Percentiles rank a stretch among this genome's conserved stretches.
phyloP scores from a whole-genome alignment of 2,329 filamentous ascomycete species.

The Coniochaeta ligniaria region DNA sequence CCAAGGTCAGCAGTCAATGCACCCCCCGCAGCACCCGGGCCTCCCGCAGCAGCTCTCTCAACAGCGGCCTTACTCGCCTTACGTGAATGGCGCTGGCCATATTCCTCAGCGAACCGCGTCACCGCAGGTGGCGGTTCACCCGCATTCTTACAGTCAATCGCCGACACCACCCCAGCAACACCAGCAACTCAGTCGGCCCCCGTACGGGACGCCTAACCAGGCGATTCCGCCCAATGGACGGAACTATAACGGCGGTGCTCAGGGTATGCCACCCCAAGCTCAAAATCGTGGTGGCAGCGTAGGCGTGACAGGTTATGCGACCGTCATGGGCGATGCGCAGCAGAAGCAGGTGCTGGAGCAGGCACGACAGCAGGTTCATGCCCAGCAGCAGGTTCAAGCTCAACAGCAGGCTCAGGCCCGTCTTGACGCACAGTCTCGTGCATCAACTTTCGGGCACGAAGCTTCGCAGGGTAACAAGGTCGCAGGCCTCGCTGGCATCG shows the following conservation, averaged over 20 bases:
- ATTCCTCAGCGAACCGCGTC: constrained; percentile 35
- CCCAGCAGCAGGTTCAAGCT: constrained; percentile 11
- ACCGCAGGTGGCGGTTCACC: constrained; percentile 29
- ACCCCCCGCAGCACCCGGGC: background rate
- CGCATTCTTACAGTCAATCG: constrained; percentile 30
- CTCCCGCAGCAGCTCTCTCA: constrained; percentile 14
- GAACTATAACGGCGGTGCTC: constrained; percentile 22
- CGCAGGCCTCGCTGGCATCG: constrained; percentile 28
- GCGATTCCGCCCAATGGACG: constrained; percentile 19
- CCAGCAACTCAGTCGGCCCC: constrained; percentile 16
- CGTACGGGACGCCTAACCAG: constrained; percentile 18
- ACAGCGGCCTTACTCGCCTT: constrained; percentile 24
- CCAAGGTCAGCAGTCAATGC: constrained; percentile 6
- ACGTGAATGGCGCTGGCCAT: constrained; percentile 34
- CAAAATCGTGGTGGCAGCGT: constrained; percentile 10
- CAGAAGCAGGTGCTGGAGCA: constrained; percentile 45
- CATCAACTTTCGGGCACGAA: background rate
- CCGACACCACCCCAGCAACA: constrained; percentile 21
- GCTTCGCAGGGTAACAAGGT: constrained; percentile 36
- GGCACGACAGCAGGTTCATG: constrained; percentile 36
- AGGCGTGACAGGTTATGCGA: constrained; percentile 38
- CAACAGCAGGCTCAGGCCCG: constrained; percentile 10
- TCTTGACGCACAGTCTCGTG: background rate
- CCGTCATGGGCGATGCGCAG: constrained; percentile 40
- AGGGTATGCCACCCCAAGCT: constrained; percentile 19